These are phyloP conservation scores for Metschnikowia matae DNA, from an alignment of 805 yeast species.

Conservation along the genomic window DNA sequence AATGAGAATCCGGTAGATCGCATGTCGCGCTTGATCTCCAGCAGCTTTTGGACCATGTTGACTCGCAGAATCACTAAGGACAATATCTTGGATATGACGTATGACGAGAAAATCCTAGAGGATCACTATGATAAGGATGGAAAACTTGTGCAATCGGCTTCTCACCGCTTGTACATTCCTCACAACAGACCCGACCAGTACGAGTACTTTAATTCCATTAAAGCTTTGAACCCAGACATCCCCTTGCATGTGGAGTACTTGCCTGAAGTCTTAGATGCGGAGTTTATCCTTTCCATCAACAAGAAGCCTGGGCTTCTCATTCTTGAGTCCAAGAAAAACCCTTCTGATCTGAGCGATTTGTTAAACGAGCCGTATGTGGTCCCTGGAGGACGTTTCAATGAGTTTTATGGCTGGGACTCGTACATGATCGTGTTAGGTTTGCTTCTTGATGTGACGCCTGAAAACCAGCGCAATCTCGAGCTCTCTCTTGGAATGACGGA, in stretches of 20 bases:
- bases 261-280: conserved; percentile 72
- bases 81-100: conserved; percentile 65
- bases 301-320: conserved; percentile 83
- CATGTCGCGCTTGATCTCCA: conserved; percentile 64
- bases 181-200: conserved; percentile 64
- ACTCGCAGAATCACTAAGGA: conserved; percentile 66
- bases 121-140: conserved; percentile 36
- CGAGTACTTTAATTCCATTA: conserved; percentile 57
- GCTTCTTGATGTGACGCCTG: conserved; percentile 46
- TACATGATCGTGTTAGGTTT: conserved; percentile 88
- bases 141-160: conserved; percentile 32
- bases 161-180: conserved; percentile 79
- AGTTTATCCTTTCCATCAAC: conserved; percentile 71
- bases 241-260: conserved; percentile 70
- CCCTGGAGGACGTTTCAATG: conserved; percentile 97
- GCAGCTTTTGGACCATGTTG: conserved; percentile 75
- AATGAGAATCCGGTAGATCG: conserved; percentile 85
- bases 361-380: conserved; percentile 83
- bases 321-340: conserved; percentile 63
- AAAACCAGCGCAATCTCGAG: conserved; percentile 45
- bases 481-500: conserved; percentile 88
- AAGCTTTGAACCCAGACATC: conserved; percentile 50
- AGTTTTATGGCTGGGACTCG: conserved; percentile 97
- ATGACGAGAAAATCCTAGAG: conserved; percentile 69
- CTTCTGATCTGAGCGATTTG: conserved; percentile 47